A percentile compares a stretch with the other conserved stretches of the same genome.
Evolutionary conservation across 768 basidiomycete genomes (phyloP).

Genomic region (Paxillus rubicundulus): DNA sequence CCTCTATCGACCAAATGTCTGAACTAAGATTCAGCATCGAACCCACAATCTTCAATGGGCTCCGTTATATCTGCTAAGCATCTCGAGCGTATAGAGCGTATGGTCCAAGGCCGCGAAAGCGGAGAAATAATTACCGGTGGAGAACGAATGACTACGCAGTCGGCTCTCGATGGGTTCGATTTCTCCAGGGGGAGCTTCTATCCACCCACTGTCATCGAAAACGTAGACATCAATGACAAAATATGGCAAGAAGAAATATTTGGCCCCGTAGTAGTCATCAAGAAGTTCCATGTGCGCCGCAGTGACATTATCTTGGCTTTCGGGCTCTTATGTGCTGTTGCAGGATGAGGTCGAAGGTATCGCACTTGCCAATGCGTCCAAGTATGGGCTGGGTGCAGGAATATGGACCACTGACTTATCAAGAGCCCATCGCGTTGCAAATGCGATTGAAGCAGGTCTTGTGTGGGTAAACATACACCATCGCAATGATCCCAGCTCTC

Average conservation of each 20-base stretch:
- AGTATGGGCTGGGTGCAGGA: constrained; percentile 78
- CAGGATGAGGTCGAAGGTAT: constrained; percentile 67
- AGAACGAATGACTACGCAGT: constrained; percentile 56
- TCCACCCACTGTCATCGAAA: constrained; percentile 71
- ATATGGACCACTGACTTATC: constrained; percentile 79
- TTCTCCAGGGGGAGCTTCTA: constrained; percentile 74
- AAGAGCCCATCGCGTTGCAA: constrained; percentile 71
- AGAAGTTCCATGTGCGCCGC: constrained; percentile 46
- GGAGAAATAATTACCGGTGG: constrained; percentile 64
- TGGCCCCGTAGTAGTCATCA: constrained; percentile 79
- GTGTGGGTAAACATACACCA: constrained; percentile 92
- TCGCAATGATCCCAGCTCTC: constrained; percentile 84
- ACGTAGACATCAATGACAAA: constrained; percentile 54
- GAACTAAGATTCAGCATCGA: constrained; percentile 48
- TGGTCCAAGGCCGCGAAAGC: constrained; percentile 46
- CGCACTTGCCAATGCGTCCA: constrained; percentile 67
- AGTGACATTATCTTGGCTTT: constrained; percentile 5
- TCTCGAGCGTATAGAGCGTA: constrained; percentile 59
- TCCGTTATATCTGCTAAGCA: constrained; percentile 69
- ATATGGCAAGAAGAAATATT: constrained; percentile 85
- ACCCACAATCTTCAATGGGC: constrained; percentile 74
- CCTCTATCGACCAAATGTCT: neutral
- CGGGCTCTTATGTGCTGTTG: neutral
- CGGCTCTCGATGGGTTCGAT: constrained; percentile 67
- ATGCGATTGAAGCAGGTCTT: constrained; percentile 67